Evolutionary conservation across 768 basidiomycete genomes (phyloP).

Genomic region (Auriscalpium orientale): DNA sequence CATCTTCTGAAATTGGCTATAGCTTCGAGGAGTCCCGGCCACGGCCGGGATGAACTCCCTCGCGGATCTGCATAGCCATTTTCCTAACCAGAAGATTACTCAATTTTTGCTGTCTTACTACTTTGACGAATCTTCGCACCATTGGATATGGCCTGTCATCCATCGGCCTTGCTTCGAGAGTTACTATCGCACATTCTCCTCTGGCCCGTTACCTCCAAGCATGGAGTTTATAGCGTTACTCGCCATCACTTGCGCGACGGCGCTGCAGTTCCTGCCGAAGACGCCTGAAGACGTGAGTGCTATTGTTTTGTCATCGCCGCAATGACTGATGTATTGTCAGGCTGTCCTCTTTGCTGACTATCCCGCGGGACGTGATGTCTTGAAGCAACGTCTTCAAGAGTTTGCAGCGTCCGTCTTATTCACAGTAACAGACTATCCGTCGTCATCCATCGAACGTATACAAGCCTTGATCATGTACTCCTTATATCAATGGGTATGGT

Average conservation of each 20-base stretch:
- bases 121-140: conserved; percentile 16
- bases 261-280: conserved; percentile 19
- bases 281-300: conserved; percentile 13
- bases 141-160: conserved; percentile 15
- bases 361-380: conserved; percentile 11
- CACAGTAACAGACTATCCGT: conserved; percentile 2
- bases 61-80: conserved; percentile 9
- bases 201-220: conserved; percentile 9
- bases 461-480: conserved; percentile 15
- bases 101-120: conserved; percentile 13
- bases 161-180: conserved; percentile 17
- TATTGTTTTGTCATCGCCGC: background rate
- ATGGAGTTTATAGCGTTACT: conserved; percentile 17
- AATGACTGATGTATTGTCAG: background rate
- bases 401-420: conserved; percentile 15
- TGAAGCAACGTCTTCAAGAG: conserved; percentile 12
- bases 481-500: conserved; percentile 13
- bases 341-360: conserved; percentile 14
- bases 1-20: background rate
- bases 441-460: conserved; percentile 16
- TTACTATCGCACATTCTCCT: conserved; percentile 14
- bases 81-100: conserved; percentile 17
- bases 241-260: conserved; percentile 16
- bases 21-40: conserved; percentile 4
- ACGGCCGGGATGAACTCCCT: background rate